Evolutionary conservation across 176 grass and related monocot species (phyloP).

Genomic region (Oryza coarctata): DNA sequence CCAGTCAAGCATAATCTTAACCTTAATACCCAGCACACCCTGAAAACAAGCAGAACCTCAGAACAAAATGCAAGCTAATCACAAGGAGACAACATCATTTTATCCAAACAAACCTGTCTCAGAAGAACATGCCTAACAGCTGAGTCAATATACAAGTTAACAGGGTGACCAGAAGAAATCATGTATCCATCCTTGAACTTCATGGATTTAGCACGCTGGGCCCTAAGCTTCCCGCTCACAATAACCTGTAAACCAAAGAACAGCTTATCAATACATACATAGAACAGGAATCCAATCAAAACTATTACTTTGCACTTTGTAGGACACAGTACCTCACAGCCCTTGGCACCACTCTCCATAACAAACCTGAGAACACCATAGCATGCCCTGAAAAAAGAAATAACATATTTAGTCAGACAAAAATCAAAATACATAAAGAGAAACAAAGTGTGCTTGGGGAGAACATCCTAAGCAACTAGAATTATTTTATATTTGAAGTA

Average conservation of each 20-base stretch:
- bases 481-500: neutral
- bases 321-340: conserved; percentile 50
- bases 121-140: conserved; percentile 77
- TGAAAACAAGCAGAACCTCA: conserved; percentile 20
- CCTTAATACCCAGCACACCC: conserved; percentile 86
- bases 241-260: conserved; percentile 49
- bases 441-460: neutral
- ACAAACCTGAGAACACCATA: conserved; percentile 88
- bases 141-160: conserved; percentile 67
- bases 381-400: conserved; percentile 52
- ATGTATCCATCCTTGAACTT: conserved; percentile 94
- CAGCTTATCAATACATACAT: neutral
- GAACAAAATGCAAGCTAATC: neutral
- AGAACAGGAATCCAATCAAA: neutral
- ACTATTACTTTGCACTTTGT: neutral
- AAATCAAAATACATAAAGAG: neutral
- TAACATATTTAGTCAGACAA: neutral
- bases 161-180: conserved; percentile 79
- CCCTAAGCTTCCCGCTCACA: conserved; percentile 76
- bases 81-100: neutral
- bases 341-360: conserved; percentile 88
- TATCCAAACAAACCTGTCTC: conserved; percentile 49
- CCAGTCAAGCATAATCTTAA: conserved; percentile 88
- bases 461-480: neutral
- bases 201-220: conserved; percentile 75